Conservation (phyloP, 2,329 filamentous ascomycete species). For the Colletotrichum spinosum region DNA sequence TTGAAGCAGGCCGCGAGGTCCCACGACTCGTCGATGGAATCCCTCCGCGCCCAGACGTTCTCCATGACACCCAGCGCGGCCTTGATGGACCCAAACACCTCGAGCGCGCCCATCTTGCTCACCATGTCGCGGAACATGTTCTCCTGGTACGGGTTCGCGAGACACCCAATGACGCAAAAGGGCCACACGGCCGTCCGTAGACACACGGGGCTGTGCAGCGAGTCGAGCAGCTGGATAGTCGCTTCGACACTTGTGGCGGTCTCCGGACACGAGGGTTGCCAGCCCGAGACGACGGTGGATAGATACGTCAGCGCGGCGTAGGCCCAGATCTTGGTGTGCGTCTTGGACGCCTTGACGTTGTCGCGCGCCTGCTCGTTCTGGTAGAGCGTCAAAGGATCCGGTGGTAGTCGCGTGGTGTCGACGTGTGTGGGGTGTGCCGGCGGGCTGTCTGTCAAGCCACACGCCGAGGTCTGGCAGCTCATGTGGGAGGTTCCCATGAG, state of each 20-base stretch:
- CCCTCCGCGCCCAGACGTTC: slow-evolving; percentile 56
- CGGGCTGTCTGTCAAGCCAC: slow-evolving; percentile 32
- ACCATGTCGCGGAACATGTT: slow-evolving; percentile 55
- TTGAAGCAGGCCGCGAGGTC: slow-evolving; percentile 57
- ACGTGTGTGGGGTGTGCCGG: slow-evolving; percentile 40
- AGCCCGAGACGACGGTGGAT: slow-evolving; percentile 60
- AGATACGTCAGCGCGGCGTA: slow-evolving; percentile 61
- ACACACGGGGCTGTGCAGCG: slow-evolving; percentile 49
- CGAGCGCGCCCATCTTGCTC: slow-evolving; percentile 53
- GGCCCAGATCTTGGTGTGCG: slow-evolving; percentile 57
- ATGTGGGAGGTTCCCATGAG: slow-evolving; percentile 19
- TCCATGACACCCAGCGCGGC: slow-evolving; percentile 59
- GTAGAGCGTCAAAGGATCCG: slow-evolving; percentile 33
- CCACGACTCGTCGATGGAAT: slow-evolving; percentile 55
- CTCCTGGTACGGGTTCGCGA: slow-evolving; percentile 54
- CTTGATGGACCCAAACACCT: slow-evolving; percentile 58
- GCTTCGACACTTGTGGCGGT: slow-evolving; percentile 49
- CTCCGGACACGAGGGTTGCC: slow-evolving; percentile 59
- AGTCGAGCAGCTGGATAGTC: slow-evolving; percentile 47
- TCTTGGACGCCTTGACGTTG: slow-evolving; percentile 18
- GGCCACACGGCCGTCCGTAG: slow-evolving; percentile 55
- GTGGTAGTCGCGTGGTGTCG: slow-evolving; percentile 29
- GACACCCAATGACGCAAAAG: slow-evolving; percentile 55
- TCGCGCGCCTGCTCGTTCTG: slow-evolving; percentile 16
- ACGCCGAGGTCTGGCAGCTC: slow-evolving; percentile 2